phyloP scores from a whole-genome alignment of 1,284 basidiomycete genomes.

The Ceratobasidium sp. region DNA sequence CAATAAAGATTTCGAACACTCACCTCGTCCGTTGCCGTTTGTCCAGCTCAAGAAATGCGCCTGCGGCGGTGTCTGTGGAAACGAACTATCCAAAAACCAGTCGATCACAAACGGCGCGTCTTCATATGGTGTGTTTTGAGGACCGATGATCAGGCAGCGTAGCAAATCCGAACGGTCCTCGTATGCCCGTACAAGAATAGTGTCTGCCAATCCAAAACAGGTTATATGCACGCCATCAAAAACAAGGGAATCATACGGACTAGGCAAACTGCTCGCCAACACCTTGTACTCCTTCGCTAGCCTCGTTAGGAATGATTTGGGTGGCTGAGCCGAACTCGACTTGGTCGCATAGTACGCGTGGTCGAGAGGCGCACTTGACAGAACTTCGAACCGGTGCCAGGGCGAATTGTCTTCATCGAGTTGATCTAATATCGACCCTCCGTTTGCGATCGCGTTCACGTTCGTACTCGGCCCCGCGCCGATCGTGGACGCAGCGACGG shows the following conservation, averaged over 20 bases:
- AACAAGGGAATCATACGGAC: conserved; percentile 58
- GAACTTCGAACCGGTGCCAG: conserved; percentile 83
- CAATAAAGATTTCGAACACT: conserved; percentile 50
- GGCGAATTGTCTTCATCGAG: conserved; percentile 51
- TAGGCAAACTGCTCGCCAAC: conserved; percentile 81
- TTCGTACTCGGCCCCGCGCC: conserved; percentile 28
- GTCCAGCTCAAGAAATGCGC: conserved; percentile 96
- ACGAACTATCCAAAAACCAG: conserved; percentile 89
- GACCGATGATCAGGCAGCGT: conserved; percentile 89
- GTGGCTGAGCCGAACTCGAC: conserved; percentile 65
- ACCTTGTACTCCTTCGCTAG: conserved; percentile 86
- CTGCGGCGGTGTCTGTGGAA: conserved; percentile 85
- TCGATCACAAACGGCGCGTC: conserved; percentile 96
- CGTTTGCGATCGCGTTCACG: conserved; percentile 28
- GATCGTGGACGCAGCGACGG: conserved; percentile 44
- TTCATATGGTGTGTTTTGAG: conserved; percentile 92
- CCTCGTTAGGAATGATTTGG: conserved; percentile 77
- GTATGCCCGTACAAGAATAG: conserved; percentile 63
- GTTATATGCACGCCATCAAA: conserved; percentile 33
- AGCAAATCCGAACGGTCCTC: conserved; percentile 86
- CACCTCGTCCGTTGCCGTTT: conserved; percentile 89
- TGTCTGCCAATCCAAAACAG: conserved; percentile 52
- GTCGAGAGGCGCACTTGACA: conserved; percentile 78
- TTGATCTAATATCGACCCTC: conserved; percentile 50
- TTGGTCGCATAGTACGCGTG: conserved; percentile 79